A percentile compares a stretch with the other conserved stretches of the same genome.
These are phyloP conservation scores for Royoungia palumana DNA, from an alignment of 768 basidiomycete genomes.

Conservation along the genomic window DNA sequence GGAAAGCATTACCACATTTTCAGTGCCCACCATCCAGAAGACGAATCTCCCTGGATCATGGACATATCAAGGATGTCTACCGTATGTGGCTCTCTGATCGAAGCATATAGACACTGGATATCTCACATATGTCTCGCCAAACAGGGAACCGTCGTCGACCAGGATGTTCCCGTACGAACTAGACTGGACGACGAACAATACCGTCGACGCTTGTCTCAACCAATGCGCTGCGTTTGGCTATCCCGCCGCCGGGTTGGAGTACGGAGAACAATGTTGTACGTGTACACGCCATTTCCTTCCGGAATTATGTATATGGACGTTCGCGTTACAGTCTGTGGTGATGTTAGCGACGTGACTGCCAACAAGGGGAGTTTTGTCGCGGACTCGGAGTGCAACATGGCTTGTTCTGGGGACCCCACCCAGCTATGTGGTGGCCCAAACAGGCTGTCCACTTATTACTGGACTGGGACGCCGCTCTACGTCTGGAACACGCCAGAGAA, in stretches of 20 bases:
- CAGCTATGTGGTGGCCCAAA: slow-evolving; percentile 64
- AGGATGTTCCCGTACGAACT: slow-evolving; percentile 61
- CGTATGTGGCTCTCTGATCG: slow-evolving; percentile 38
- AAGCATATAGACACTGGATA: not conserved
- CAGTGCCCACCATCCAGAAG: slow-evolving; percentile 56
- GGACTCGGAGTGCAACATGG: slow-evolving; percentile 40
- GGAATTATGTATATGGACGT: not conserved
- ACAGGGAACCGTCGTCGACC: slow-evolving; percentile 45
- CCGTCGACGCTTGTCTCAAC: slow-evolving; percentile 58
- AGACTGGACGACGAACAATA: slow-evolving; percentile 57
- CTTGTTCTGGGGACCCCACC: slow-evolving; percentile 68
- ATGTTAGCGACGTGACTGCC: slow-evolving; percentile 47
- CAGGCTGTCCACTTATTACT: slow-evolving; percentile 54
- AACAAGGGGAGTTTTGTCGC: slow-evolving; percentile 32
- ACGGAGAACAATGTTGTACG: slow-evolving; percentile 72
- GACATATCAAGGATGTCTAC: slow-evolving; percentile 63
- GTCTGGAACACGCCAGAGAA: slow-evolving; percentile 64
- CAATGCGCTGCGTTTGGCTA: slow-evolving; percentile 73
- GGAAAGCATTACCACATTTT: slow-evolving; percentile 47
- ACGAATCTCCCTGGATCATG: slow-evolving; percentile 61
- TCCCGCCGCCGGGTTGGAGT: slow-evolving; percentile 68
- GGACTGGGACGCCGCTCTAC: slow-evolving; percentile 47
- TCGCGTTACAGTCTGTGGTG: slow-evolving; percentile 59
- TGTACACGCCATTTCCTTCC: slow-evolving; percentile 7
- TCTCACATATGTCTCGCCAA: not conserved